Conservation (phyloP, 2,329 filamentous ascomycete species). For the Thelonectria rubi region DNA sequence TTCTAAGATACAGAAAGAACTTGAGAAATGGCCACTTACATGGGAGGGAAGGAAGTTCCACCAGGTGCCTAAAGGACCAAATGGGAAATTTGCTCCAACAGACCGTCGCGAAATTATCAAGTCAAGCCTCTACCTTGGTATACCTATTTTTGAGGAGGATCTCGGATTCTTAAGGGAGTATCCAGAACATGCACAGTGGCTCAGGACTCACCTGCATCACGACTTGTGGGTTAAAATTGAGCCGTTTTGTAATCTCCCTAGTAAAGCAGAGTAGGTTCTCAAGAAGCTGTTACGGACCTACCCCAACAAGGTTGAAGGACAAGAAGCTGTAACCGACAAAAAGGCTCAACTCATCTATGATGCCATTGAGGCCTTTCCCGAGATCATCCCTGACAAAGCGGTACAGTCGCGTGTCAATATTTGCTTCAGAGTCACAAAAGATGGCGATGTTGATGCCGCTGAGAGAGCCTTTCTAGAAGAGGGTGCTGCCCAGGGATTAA, state of each 20-base stretch:
- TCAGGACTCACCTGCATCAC: conserved; percentile 13
- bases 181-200: conserved; percentile 25
- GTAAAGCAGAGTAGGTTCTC: conserved; percentile 2
- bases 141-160: neutral
- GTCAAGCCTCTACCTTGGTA: conserved; percentile 13
- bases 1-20: conserved; percentile 20
- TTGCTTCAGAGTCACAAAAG: too few relatives aligned
- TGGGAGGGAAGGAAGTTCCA: conserved; percentile 26
- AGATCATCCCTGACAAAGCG: too few relatives aligned
- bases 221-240: conserved; percentile 13
- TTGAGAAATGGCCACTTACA: conserved; percentile 28
- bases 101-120: conserved; percentile 7
- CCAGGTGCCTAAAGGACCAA: conserved; percentile 4
- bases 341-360: too few relatives aligned
- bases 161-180: conserved; percentile 22
- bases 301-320: too few relatives aligned
- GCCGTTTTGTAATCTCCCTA: conserved; percentile 8
- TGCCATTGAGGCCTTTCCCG: too few relatives aligned
- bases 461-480: too few relatives aligned
- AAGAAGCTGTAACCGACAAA: too few relatives aligned
- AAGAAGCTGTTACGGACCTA: too few relatives aligned
- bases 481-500: too few relatives aligned
- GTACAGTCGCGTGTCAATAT: too few relatives aligned
- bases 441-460: too few relatives aligned
- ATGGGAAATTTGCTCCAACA: conserved; percentile 20